Conservation (phyloP, 1,284 basidiomycete genomes). For the Papiliotrema fonsecae region DNA sequence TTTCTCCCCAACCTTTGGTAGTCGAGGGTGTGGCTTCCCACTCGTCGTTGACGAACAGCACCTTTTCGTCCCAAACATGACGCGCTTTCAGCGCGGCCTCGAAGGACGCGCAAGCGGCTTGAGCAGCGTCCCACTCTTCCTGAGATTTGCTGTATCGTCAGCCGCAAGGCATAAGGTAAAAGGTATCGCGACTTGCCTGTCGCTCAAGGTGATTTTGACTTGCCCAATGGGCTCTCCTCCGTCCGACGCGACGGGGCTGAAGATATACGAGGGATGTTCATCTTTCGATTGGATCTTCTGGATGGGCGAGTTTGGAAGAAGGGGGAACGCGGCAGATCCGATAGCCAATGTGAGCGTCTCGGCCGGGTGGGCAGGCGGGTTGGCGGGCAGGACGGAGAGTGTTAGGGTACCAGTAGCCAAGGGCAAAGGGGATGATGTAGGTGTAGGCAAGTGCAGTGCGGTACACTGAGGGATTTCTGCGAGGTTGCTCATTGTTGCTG, state of each 20-base stretch:
- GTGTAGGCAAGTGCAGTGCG: conserved; percentile 41
- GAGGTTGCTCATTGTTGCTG: conserved; percentile 34
- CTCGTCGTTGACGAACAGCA: conserved; percentile 45
- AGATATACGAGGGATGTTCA: conserved; percentile 41
- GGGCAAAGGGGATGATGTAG: conserved; percentile 26
- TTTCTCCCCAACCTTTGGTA: conserved; percentile 38
- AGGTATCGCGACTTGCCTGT: conserved; percentile 26
- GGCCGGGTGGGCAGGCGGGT: conserved; percentile 31
- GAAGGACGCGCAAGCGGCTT: conserved; percentile 28
- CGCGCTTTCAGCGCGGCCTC: conserved; percentile 34
- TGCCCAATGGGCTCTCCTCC: conserved; percentile 35
- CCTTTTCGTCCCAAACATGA: conserved; percentile 37
- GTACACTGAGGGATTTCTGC: conserved; percentile 32
- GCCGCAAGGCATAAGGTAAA: background rate
- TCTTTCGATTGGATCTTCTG: conserved; percentile 35
- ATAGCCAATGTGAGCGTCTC: conserved; percentile 36
- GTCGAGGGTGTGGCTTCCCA: conserved; percentile 28
- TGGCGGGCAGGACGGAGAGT: conserved; percentile 39
- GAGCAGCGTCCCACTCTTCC: conserved; percentile 41
- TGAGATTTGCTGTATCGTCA: conserved; percentile 25
- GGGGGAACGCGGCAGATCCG: conserved; percentile 36
- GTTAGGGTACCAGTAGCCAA: conserved; percentile 39
- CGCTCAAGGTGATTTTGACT: conserved; percentile 39
- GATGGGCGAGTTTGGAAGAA: conserved; percentile 34
- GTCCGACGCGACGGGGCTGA: conserved; percentile 38